Evolutionary conservation across 2,329 filamentous ascomycete species (phyloP).

Genomic region (Aschersonia sp.): DNA sequence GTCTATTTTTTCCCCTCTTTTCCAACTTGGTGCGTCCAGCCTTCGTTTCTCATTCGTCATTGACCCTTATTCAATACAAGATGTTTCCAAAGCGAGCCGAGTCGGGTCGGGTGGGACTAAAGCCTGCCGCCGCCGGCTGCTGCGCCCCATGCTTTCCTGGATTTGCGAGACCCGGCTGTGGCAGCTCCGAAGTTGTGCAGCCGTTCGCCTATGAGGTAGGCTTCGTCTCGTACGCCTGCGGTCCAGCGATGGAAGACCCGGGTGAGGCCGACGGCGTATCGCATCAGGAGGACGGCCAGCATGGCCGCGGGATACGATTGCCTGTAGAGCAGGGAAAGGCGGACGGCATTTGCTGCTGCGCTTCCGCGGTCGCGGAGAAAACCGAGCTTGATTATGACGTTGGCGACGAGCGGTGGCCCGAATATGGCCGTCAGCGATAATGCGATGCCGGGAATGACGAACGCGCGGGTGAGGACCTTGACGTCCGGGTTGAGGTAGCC

Average conservation of each 20-base stretch:
- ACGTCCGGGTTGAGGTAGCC: constrained; percentile 73
- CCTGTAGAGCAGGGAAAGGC: constrained; percentile 29
- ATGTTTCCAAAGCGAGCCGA: background rate
- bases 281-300: constrained; percentile 29
- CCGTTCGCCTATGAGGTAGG: constrained; percentile 87
- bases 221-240: constrained; percentile 75
- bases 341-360: constrained; percentile 13
- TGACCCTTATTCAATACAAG: background rate
- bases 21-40: too few species aligned
- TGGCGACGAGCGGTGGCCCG: constrained; percentile 47
- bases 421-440: constrained; percentile 48
- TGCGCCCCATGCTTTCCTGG: constrained; percentile 21
- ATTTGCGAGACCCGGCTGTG: constrained; percentile 20
- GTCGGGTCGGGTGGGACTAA: background rate
- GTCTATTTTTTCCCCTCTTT: too few species aligned
- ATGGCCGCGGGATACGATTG: constrained; percentile 57
- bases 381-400: constrained; percentile 12
- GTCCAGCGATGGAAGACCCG: constrained; percentile 62
- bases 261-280: constrained; percentile 33
- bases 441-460: constrained; percentile 62
- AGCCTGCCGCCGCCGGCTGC: constrained; percentile 13
- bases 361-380: constrained; percentile 10
- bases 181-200: constrained; percentile 76
- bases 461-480: constrained; percentile 65
- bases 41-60: background rate